A percentile compares a stretch with the other conserved stretches of the same genome.
Conservation (phyloP, 768 basidiomycete genomes). For the Boletus reticuloceps region DNA sequence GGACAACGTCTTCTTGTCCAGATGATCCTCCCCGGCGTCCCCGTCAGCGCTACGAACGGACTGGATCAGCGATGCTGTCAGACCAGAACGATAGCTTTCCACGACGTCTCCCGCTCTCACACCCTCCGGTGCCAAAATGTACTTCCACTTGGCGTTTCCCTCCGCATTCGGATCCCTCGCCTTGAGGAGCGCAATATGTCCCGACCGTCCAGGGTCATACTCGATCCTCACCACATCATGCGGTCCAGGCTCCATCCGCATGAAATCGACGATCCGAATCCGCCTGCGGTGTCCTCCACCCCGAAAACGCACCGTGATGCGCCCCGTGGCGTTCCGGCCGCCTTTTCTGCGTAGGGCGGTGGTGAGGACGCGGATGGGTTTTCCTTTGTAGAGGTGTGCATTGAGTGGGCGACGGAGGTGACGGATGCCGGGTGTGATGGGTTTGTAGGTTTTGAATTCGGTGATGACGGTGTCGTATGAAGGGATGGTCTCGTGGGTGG, state of each 20-base stretch:
- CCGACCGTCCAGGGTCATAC: conserved; percentile 92
- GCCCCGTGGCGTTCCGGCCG: conserved; percentile 80
- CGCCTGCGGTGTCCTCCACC: conserved; percentile 92
- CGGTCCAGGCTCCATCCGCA: conserved; percentile 69
- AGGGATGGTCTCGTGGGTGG: conserved; percentile 29
- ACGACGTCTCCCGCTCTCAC: conserved; percentile 86
- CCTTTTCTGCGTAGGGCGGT: conserved; percentile 79
- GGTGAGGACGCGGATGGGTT: conserved; percentile 83
- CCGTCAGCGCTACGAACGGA: conserved; percentile 29
- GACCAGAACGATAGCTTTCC: conserved; percentile 80
- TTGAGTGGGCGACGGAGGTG: conserved; percentile 83
- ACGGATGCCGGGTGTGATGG: conserved; percentile 81
- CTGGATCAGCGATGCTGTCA: conserved; percentile 69
- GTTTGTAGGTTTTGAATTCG: conserved; percentile 88
- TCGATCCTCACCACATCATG: conserved; percentile 94
- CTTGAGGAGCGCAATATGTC: conserved; percentile 88
- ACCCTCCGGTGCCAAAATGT: conserved; percentile 91
- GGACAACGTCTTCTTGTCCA: conserved; percentile 11
- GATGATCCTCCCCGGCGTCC: background rate
- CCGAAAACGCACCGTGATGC: conserved; percentile 82
- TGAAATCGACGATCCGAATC: conserved; percentile 84
- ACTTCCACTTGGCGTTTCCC: conserved; percentile 69
- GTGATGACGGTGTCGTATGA: conserved; percentile 41
- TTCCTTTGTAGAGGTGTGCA: conserved; percentile 78
- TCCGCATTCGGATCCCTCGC: conserved; percentile 53